phyloP scores from a whole-genome alignment of 2,329 filamentous ascomycete genomes.

The Sporothrix phasma region DNA sequence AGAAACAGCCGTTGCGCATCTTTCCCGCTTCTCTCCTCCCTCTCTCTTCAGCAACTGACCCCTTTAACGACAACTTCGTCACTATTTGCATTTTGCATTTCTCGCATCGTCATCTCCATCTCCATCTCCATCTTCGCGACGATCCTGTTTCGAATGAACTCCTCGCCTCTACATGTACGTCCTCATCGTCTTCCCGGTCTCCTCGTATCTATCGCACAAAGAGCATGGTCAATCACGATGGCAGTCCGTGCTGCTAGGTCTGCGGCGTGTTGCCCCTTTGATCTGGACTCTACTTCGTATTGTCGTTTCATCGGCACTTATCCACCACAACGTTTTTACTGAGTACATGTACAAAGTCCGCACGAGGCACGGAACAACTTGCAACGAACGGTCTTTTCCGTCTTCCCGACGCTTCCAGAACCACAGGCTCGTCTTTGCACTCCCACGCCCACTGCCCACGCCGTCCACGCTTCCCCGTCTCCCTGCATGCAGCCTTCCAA shows the following conservation, averaged over 20 bases:
- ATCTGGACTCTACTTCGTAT: neutral
- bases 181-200: neutral
- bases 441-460: neutral
- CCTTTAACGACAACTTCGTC: no score
- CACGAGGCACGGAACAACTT: no score
- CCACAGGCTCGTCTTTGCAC: neutral
- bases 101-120: neutral
- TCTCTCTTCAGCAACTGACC: neutral
- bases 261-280: no score
- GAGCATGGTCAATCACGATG: neutral
- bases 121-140: neutral
- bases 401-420: no score
- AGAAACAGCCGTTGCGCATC: neutral
- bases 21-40: neutral
- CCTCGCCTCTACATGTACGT: neutral
- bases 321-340: no score
- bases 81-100: no score
- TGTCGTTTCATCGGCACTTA: neutral
- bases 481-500: constrained; percentile 4
- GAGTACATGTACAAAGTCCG: no score
- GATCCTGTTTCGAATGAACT: neutral
- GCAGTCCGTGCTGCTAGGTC: neutral
- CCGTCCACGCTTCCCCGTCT: neutral
- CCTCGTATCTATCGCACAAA: neutral
- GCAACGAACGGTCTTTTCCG: no score